Evolutionary conservation across 768 basidiomycete genomes (phyloP).

Genomic region (Crepidotus variabilis): DNA sequence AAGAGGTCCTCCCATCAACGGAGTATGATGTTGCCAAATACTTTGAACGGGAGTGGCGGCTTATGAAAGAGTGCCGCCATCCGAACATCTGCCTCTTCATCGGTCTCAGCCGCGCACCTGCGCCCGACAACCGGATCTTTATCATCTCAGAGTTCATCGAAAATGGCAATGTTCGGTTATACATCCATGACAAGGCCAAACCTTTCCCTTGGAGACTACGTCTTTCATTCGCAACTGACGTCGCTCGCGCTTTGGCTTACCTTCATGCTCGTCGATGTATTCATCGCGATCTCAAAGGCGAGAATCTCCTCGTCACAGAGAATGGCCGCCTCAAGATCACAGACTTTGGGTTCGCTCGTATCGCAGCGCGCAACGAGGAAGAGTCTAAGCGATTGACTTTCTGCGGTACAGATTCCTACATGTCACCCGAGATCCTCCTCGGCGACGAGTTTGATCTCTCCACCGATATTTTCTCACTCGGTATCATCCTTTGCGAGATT

Average conservation of each 20-base stretch:
- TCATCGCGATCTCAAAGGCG: conserved; percentile 92
- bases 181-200: conserved; percentile 81
- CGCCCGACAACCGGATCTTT: conserved; percentile 81
- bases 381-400: conserved; percentile 84
- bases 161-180: conserved; percentile 85
- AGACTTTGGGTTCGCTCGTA: conserved; percentile 97
- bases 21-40: conserved; percentile 97
- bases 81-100: conserved; percentile 93
- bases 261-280: conserved; percentile 92
- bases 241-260: conserved; percentile 93
- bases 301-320: conserved; percentile 92
- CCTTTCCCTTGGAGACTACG: conserved; percentile 93
- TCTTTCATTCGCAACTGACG: conserved; percentile 92
- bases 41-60: conserved; percentile 96
- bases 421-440: conserved; percentile 93
- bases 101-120: conserved; percentile 78
- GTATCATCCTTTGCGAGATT: conserved; percentile 92
- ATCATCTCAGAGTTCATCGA: conserved; percentile 96
- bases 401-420: conserved; percentile 90
- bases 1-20: conserved; percentile 88
- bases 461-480: conserved; percentile 93
- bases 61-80: conserved; percentile 94
- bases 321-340: conserved; percentile 96
- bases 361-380: conserved; percentile 88
- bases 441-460: conserved; percentile 91